Conservation (phyloP, 2,329 filamentous ascomycete species). For the Calonectria fujianensis region DNA sequence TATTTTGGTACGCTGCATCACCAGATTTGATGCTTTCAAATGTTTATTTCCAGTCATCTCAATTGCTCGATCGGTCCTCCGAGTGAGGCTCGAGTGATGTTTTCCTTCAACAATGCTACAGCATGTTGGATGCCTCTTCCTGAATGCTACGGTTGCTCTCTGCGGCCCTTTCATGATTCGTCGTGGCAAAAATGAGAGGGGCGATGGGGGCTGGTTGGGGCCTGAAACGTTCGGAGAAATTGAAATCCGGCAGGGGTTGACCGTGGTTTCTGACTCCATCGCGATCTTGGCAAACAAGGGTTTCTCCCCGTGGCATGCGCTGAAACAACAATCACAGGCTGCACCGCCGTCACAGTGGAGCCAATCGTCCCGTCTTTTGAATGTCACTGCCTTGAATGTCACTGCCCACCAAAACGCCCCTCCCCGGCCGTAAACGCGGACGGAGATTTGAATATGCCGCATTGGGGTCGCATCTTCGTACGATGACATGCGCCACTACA, state of each 20-base stretch:
- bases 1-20: not conserved
- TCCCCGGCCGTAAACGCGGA: not conserved
- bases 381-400: slow-evolving; percentile 16
- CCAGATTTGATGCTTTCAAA: not conserved
- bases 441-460: slow-evolving; percentile 1
- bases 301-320: not conserved
- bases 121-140: not conserved
- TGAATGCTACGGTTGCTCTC: not conserved
- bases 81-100: not conserved
- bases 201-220: not conserved
- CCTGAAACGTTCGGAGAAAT: slow-evolving; percentile 25
- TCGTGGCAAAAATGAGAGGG: not conserved
- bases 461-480: not conserved
- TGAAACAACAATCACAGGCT: slow-evolving; percentile 16
- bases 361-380: slow-evolving; percentile 1
- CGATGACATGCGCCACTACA: too few relatives aligned
- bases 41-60: not conserved
- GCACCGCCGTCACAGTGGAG: not conserved
- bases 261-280: slow-evolving; percentile 6
- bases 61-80: not conserved
- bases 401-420: not conserved
- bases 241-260: slow-evolving; percentile 13
- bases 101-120: not conserved
- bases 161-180: not conserved
- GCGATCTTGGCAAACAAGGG: slow-evolving; percentile 11